A percentile compares a stretch with the other conserved stretches of the same genome.
These are phyloP conservation scores for Phyllosticta ampelicida DNA, from an alignment of 2,329 filamentous ascomycete species.

Conservation along the genomic window DNA sequence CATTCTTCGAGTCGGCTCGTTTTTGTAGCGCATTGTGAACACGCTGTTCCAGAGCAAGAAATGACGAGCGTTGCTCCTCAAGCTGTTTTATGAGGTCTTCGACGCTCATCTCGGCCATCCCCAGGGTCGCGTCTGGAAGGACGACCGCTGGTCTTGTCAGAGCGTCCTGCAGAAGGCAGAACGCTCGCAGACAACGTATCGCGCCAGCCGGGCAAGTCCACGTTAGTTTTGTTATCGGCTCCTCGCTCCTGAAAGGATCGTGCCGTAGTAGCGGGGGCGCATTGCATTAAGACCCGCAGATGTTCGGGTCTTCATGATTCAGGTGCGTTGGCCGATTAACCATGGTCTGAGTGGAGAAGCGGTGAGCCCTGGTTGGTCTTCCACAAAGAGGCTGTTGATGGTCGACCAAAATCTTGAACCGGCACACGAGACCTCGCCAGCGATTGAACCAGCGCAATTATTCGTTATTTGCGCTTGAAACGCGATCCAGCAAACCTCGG, in stretches of 20 bases:
- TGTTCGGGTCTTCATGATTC: slow-evolving; percentile 1
- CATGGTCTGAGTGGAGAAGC: slow-evolving; percentile 8
- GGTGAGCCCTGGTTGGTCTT: slow-evolving; percentile 4
- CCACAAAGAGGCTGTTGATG: not conserved
- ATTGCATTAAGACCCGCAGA: not conserved
- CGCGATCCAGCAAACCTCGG: not conserved
- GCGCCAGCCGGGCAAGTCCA: not conserved
- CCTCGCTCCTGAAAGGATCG: not conserved
- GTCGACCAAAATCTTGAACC: not conserved
- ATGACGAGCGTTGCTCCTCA: slow-evolving; percentile 7
- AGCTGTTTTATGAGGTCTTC: slow-evolving; percentile 10
- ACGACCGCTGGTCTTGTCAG: not conserved
- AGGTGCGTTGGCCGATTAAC: slow-evolving; percentile 7
- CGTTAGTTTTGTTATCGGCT: slow-evolving; percentile 9
- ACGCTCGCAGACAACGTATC: slow-evolving; percentile 5
- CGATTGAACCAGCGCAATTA: not conserved
- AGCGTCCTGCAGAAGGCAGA: not conserved
- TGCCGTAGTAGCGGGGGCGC: slow-evolving; percentile 4
- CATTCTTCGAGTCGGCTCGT: not conserved
- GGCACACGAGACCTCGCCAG: not conserved
- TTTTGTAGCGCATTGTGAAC: slow-evolving; percentile 7
- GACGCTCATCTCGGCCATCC: slow-evolving; percentile 5
- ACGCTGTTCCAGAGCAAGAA: slow-evolving; percentile 9
- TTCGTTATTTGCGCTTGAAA: not conserved
- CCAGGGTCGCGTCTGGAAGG: not conserved